Percentiles rank a stretch among this genome's conserved stretches.
Conservation (phyloP, 345 rosid genomes). For the rapeseed (Brassica napus) region Da-Ae NC_063446.1:62576501-62577000, state of each 20-base stretch:
- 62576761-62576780: conserved; percentile 92
- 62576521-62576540: conserved; percentile 96
- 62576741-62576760: conserved; percentile 98
- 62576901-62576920: conserved; percentile 97
- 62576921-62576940: conserved; percentile 89
- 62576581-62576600: neutral
- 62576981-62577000: neutral
- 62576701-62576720: conserved; percentile 99
- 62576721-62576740: conserved; percentile 99
- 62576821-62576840: neutral
- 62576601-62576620: neutral
- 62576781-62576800: conserved; percentile 86
- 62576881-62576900: conserved; percentile 88
- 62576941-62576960: neutral
- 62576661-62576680: conserved; percentile 69
- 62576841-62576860: conserved; percentile 5
- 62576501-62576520: conserved; percentile 99
- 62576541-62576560: conserved; percentile 9
- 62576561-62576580: neutral
- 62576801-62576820: conserved; percentile 6
- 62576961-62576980: neutral
- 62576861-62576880: conserved; percentile 47
- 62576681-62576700: conserved; percentile 98
- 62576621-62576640: conserved; percentile 5
- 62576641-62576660: conserved; percentile 20